phyloP scores from a whole-genome alignment of 2,329 filamentous ascomycete species.

The Thelonectria discophora region DNA sequence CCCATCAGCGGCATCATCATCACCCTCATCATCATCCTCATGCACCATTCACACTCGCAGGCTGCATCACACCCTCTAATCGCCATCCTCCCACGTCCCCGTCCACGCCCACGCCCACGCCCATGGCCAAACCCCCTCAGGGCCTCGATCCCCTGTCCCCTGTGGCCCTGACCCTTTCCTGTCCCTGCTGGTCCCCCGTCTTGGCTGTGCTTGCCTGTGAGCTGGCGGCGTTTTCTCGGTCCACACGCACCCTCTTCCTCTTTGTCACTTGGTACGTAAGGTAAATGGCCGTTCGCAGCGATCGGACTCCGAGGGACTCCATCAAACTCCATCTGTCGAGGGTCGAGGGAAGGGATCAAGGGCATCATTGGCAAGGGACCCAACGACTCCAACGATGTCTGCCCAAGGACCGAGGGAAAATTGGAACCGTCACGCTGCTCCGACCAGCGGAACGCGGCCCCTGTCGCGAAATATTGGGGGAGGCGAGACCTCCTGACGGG shows the following conservation, averaged over 20 bases:
- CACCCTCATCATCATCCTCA: conserved; percentile 1
- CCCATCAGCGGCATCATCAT: neutral
- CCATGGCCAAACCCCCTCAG: neutral
- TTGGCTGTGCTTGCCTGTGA: conserved; percentile 12
- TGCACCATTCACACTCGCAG: conserved; percentile 6
- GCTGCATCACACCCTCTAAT: conserved; percentile 9
- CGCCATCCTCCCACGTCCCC: conserved; percentile 16
- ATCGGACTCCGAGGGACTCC: conserved; percentile 15
- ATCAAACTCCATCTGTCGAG: conserved; percentile 2
- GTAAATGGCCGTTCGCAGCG: conserved; percentile 23
- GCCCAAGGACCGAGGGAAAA: conserved; percentile 3
- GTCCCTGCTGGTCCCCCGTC: conserved; percentile 12
- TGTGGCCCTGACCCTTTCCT: conserved; percentile 13
- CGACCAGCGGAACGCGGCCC: conserved; percentile 18
- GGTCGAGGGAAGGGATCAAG: neutral
- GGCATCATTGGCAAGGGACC: neutral
- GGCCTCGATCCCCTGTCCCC: neutral
- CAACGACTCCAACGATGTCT: conserved; percentile 10
- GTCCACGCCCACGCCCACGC: neutral
- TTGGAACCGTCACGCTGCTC: conserved; percentile 12
- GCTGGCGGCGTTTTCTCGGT: conserved; percentile 26
- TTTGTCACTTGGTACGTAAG: conserved; percentile 28
- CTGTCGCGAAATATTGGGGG: conserved; percentile 18
- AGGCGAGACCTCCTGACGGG: conserved; percentile 18
- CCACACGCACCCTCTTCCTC: conserved; percentile 18